Evolutionary conservation across 352 stramenopile genomes (phyloP), one percentile per base, ranked within the genome.

Genomic region (Phytopythium litorale): DNA sequence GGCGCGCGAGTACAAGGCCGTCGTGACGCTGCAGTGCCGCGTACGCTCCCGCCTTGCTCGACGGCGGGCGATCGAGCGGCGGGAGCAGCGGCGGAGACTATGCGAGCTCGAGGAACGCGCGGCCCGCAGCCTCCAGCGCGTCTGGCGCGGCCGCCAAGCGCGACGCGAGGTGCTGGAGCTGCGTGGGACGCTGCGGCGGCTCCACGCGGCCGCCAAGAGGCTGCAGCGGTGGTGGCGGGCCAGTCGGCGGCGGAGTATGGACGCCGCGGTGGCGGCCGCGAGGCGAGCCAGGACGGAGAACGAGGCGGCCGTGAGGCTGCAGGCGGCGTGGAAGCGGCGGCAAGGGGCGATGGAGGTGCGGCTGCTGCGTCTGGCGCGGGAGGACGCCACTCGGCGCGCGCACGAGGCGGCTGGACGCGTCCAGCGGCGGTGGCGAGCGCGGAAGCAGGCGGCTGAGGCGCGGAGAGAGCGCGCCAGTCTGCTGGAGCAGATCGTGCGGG

Each of bases 151-250:
- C 12, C 73, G 72, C 18, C 53, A 54, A 49, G 79, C 75, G 21
- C 73, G 75, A 4, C 73, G 64, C 32, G 69, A 84, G 25, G 40
- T 89, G n/a, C 13, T 46, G 12, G 37, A 51, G n/a, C 68, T 75
- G 52, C 58, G 71, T 18, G 56, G 43, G 12, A 59, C 76, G 15
- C 56, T 73, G 0, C 61, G 68, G 12, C 64, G 67, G 13, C 28
- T 79, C 11, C 67, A 81, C 28, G 38, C 67, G 13, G 73, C 79
- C 9, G 80, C 80, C 4, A 50, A 25, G 33, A 30, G 63, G 18
- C 85, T 90, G 58, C 80, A 90, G 58, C 71, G 69, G 4, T 64
- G 64, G 16, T 95, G 84, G 86, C 72, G 81, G 13, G 55, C 58
- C 0, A 82, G 76, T 43, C 82, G 81, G 33, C 69, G 66, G 18